Conservation (phyloP, 1,284 basidiomycete species). For the Ceratorhiza oryzae-sativae region DNA sequence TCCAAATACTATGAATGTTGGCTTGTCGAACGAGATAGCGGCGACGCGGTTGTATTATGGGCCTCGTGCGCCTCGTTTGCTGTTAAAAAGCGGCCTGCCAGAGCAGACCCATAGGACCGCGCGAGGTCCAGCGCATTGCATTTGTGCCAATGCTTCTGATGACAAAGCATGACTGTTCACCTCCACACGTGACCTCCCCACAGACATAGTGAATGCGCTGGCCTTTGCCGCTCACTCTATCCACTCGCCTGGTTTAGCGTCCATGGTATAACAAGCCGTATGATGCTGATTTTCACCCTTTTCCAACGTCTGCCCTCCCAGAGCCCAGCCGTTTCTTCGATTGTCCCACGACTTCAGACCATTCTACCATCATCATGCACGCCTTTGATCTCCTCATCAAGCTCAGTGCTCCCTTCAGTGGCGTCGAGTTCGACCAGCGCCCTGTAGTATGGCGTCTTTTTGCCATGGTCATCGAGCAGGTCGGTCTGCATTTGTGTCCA, state of each 20-base stretch:
- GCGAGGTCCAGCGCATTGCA: no score
- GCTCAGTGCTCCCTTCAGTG: slow-evolving; percentile 8
- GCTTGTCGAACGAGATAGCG: no score
- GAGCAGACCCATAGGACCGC: no score
- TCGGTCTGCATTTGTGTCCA: background rate
- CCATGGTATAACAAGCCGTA: background rate
- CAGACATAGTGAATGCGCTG: background rate
- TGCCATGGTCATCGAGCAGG: background rate
- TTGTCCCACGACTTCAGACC: background rate
- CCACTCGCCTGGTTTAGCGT: background rate
- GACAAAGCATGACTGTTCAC: no score
- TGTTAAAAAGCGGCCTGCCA: no score
- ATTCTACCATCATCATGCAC: background rate
- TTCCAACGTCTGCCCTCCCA: background rate
- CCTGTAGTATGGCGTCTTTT: slow-evolving; percentile 7
- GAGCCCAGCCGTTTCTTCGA: background rate
- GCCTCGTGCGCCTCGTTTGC: no score
- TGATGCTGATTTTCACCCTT: background rate
- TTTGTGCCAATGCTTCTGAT: no score
- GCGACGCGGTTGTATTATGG: no score
- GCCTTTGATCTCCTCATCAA: slow-evolving; percentile 11
- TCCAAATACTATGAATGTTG: no score
- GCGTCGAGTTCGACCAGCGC: background rate
- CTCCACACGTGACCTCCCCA: no score
- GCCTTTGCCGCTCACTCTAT: background rate